Conservation (phyloP, 768 basidiomycete genomes). For the Mrakia gelida region DNA sequence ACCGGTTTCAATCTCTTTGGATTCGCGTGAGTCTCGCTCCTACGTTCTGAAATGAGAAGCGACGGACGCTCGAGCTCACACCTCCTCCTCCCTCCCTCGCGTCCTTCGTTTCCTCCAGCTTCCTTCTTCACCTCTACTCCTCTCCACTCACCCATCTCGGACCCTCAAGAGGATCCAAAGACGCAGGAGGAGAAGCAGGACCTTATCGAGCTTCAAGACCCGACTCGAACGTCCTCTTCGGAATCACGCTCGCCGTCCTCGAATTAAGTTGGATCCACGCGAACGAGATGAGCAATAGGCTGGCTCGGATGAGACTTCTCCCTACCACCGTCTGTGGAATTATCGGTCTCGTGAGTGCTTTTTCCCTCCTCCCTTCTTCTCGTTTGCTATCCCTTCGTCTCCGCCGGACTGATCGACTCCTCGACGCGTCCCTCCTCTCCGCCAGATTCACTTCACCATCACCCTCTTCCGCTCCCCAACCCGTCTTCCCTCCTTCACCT, state of each 20-base stretch:
- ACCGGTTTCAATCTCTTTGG: constrained; percentile 29
- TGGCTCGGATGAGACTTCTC: constrained; percentile 3
- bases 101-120: not conserved
- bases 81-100: not conserved
- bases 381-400: too few relatives aligned
- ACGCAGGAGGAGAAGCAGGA: not conserved
- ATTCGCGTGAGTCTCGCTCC: not conserved
- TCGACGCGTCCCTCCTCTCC: not conserved
- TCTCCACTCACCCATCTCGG: constrained; percentile 23
- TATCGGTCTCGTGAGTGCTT: constrained; percentile 19
- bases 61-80: not conserved
- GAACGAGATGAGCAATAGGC: not conserved
- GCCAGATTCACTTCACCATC: not conserved
- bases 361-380: not conserved
- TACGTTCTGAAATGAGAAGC: not conserved
- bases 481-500: constrained; percentile 25
- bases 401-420: not conserved
- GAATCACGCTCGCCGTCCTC: constrained; percentile 14
- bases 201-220: not conserved
- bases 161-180: not conserved
- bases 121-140: constrained; percentile 30
- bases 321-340: constrained; percentile 21
- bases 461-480: constrained; percentile 12
- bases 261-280: constrained; percentile 20
- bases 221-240: constrained; percentile 13